phyloP scores from a whole-genome alignment of 1,284 basidiomycete species.

The Mycena citricolor region DNA sequence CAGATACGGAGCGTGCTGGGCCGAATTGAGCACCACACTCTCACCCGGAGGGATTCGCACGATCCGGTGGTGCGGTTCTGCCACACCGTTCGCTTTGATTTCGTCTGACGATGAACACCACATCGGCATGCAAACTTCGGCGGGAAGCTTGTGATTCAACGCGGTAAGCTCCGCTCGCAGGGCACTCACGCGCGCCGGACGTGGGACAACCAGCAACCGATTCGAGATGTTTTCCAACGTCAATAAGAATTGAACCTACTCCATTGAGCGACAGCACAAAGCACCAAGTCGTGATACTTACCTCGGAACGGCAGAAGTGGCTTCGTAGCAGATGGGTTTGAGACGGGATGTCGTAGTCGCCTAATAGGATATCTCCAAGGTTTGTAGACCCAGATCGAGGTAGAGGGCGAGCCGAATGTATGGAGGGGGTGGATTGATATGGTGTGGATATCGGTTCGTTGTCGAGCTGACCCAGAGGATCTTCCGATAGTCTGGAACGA shows the following conservation, averaged over 20 bases:
- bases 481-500: conserved; percentile 60
- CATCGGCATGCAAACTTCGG: conserved; percentile 96
- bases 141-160: conserved; percentile 94
- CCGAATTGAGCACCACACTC: conserved; percentile 97
- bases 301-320: conserved; percentile 92
- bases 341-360: conserved; percentile 64
- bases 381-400: conserved; percentile 45
- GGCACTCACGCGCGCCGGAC: conserved; percentile 92
- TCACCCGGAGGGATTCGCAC: conserved; percentile 98
- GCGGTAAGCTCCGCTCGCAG: conserved; percentile 94
- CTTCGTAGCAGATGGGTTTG: conserved; percentile 78
- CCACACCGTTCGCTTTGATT: conserved; percentile 38
- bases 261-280: neutral
- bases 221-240: conserved; percentile 90
- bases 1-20: conserved; percentile 93
- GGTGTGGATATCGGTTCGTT: conserved; percentile 43
- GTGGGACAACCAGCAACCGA: conserved; percentile 88
- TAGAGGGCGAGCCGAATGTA: conserved; percentile 48
- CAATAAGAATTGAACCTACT: conserved; percentile 22
- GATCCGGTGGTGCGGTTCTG: conserved; percentile 87
- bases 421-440: conserved; percentile 67
- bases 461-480: conserved; percentile 73
- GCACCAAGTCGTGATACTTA: conserved; percentile 36
- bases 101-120: conserved; percentile 85
- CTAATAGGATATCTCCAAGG: conserved; percentile 54